These are phyloP conservation scores for Schrenkiella parvula DNA, from an alignment of 345 rosid genomes.

Conservation along the genomic window DNA sequence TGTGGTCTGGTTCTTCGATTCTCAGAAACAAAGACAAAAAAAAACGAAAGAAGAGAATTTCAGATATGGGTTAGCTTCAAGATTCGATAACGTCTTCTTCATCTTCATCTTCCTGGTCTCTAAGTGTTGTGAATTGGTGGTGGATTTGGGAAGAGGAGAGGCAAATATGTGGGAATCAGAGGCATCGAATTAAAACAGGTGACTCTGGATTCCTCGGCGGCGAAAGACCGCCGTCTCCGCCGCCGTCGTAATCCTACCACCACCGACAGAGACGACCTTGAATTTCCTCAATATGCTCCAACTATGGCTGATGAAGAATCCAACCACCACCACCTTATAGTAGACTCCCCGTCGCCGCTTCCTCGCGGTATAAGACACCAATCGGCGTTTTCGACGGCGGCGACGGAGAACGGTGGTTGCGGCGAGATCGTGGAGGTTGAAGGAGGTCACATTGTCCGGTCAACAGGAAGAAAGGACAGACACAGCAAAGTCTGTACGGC, in stretches of 20 bases:
- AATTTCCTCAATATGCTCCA: conserved; percentile 30
- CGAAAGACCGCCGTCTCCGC: conserved; percentile 19
- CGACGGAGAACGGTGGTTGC: conserved; percentile 39
- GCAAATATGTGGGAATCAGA: background rate
- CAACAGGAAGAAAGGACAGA: conserved; percentile 80
- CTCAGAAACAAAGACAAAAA: background rate
- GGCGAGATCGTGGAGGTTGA: conserved; percentile 88
- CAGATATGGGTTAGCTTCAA: conserved; percentile 7
- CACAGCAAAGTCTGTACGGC: conserved; percentile 96
- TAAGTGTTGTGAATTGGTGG: background rate
- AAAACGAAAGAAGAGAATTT: background rate
- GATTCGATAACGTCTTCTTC: background rate
- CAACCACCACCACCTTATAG: conserved; percentile 45
- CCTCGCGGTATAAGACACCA: conserved; percentile 36
- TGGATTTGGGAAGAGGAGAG: background rate
- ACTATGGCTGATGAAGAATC: conserved; percentile 30
- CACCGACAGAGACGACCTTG: conserved; percentile 7
- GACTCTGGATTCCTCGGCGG: conserved; percentile 28
- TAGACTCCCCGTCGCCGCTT: conserved; percentile 45
- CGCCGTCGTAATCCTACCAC: conserved; percentile 6
- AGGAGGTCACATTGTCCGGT: conserved; percentile 93
- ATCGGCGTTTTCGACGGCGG: conserved; percentile 30
- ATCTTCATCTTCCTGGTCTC: background rate
- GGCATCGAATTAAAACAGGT: background rate
- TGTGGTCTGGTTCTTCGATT: background rate